Evolutionary conservation across 345 rosid genomes (phyloP).

Genomic region (Erucastrum elatum): DNA sequence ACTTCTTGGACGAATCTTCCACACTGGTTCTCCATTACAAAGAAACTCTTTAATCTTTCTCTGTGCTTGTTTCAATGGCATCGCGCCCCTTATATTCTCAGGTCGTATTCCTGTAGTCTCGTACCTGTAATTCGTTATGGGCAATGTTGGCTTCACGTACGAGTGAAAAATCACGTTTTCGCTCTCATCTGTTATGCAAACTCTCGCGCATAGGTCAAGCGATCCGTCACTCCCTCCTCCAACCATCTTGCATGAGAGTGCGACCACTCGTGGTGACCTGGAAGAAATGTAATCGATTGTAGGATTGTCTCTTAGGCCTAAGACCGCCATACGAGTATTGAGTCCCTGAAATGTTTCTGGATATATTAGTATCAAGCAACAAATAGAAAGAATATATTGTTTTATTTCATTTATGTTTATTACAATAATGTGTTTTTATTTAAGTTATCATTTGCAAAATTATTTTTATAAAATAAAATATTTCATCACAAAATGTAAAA

Average conservation of each 20-base stretch:
- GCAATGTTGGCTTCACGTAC: constrained; percentile 66
- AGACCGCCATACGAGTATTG: constrained; percentile 30
- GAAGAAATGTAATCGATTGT: constrained; percentile 44
- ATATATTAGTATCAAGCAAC: neutral
- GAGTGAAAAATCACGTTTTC: constrained; percentile 76
- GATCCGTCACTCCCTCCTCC: too few relatives aligned
- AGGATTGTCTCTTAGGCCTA: constrained; percentile 57
- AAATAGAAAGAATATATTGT: neutral
- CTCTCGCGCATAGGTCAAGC: too few relatives aligned
- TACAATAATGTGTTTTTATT: too few relatives aligned
- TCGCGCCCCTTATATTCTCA: constrained; percentile 64
- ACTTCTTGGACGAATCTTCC: constrained; percentile 33
- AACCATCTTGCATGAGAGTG: constrained; percentile 61
- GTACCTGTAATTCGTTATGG: constrained; percentile 74
- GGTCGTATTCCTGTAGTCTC: constrained; percentile 76
- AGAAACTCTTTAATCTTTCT: constrained; percentile 68
- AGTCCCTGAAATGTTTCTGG: constrained; percentile 39
- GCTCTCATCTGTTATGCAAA: neutral
- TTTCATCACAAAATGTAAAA: neutral
- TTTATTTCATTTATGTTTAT: neutral
- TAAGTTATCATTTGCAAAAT: neutral
- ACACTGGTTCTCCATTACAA: constrained; percentile 21
- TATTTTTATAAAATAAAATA: neutral
- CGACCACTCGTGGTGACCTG: constrained; percentile 56
- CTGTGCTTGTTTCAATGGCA: constrained; percentile 66